Evolutionary conservation across 2,329 filamentous ascomycete species (phyloP).

Genomic region (Pseudogymnoascus sp.): DNA sequence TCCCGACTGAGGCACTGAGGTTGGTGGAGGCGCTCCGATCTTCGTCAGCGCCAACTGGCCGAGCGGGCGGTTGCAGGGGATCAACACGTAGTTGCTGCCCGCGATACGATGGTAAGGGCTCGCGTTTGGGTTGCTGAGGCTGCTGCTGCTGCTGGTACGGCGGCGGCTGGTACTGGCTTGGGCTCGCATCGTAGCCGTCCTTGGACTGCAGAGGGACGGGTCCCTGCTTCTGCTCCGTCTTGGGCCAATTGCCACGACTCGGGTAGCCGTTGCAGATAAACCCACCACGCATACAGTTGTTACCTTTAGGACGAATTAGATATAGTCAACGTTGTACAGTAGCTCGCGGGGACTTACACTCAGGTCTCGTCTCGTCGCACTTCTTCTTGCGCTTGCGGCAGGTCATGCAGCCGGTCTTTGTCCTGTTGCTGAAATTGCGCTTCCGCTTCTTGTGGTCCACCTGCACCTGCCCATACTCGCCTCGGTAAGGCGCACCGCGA

Average conservation of each 20-base stretch:
- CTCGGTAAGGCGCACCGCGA: slow-evolving; percentile 28
- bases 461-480: slow-evolving; percentile 33
- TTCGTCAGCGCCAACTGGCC: slow-evolving; percentile 47
- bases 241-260: slow-evolving; percentile 68
- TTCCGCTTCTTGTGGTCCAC: slow-evolving; percentile 62
- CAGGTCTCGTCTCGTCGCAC: slow-evolving; percentile 87
- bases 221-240: slow-evolving; percentile 59
- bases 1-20: slow-evolving; percentile 47
- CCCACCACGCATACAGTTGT: slow-evolving; percentile 82
- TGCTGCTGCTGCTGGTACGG: slow-evolving; percentile 20
- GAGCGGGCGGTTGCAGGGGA: slow-evolving; percentile 45
- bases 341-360: slow-evolving; percentile 54
- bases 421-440: slow-evolving; percentile 84
- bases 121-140: slow-evolving; percentile 34
- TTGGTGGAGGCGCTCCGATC: slow-evolving; percentile 50
- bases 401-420: slow-evolving; percentile 91
- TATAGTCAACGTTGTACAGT: slow-evolving; percentile 14
- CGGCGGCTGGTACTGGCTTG: slow-evolving; percentile 46
- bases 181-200: slow-evolving; percentile 44
- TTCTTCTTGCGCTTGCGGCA: slow-evolving; percentile 94
- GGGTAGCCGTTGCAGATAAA: slow-evolving; percentile 91
- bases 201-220: slow-evolving; percentile 77
- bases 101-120: slow-evolving; percentile 50
- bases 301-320: slow-evolving; percentile 42
- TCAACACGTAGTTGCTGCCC: slow-evolving; percentile 55